Percentiles rank a stretch among this genome's conserved stretches.
These are phyloP conservation scores for Epichloe sibirici DNA, from an alignment of 2,329 filamentous ascomycete species.

Conservation along the genomic window DNA sequence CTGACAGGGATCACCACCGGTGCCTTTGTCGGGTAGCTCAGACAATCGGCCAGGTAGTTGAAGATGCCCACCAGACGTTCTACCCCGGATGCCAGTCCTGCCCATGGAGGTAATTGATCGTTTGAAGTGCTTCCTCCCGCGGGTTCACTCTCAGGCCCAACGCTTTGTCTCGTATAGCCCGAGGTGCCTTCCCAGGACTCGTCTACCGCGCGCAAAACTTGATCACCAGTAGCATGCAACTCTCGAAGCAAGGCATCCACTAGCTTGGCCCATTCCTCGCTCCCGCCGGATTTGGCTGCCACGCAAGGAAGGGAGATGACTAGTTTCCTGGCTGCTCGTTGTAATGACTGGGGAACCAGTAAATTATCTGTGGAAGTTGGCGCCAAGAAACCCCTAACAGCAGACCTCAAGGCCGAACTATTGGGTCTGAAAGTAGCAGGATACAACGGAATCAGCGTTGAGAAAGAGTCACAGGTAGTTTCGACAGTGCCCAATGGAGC, in stretches of 20 bases:
- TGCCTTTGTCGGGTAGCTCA: conserved; percentile 51
- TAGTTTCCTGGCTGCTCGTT: conserved; percentile 48
- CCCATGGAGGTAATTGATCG: conserved; percentile 56
- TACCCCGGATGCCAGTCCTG: conserved; percentile 59
- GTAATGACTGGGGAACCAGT: conserved; percentile 39
- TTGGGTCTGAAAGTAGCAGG: conserved; percentile 74
- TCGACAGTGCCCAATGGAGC: conserved; percentile 43
- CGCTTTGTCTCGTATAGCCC: conserved; percentile 30
- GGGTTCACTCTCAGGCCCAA: conserved; percentile 34
- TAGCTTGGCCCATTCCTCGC: conserved; percentile 66
- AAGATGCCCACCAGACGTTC: conserved; percentile 58
- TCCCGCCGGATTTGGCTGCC: conserved; percentile 64
- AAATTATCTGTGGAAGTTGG: conserved; percentile 44
- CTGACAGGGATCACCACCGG: conserved; percentile 57
- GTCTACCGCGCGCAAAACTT: conserved; percentile 63
- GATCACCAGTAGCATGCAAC: conserved; percentile 60
- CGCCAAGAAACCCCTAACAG: conserved; percentile 48
- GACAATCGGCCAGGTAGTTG: conserved; percentile 48
- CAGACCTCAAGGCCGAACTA: conserved; percentile 51
- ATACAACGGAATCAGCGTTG: conserved; percentile 63
- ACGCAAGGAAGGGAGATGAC: conserved; percentile 65
- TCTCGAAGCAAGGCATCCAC: conserved; percentile 49
- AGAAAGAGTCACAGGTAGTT: conserved; percentile 58
- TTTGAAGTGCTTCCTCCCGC: conserved; percentile 31
- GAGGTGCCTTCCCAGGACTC: conserved; percentile 70